Evolutionary conservation across 192 early-diverging fungal species (phyloP).

Genomic region (Haplosporangium gracile): DNA sequence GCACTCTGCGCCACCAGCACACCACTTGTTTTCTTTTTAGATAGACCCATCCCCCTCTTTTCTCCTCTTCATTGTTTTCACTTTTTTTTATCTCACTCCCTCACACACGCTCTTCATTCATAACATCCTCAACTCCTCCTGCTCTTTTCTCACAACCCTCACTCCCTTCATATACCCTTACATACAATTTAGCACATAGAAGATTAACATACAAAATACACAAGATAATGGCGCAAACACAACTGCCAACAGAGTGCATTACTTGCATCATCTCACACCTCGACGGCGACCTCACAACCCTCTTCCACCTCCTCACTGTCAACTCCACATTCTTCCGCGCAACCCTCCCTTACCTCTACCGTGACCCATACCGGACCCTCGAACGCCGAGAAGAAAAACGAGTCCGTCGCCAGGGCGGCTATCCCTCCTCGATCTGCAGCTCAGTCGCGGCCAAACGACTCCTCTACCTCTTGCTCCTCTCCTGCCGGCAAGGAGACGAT

Average conservation of each 20-base stretch:
- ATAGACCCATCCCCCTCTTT: neutral
- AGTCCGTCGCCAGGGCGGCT: neutral
- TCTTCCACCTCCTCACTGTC: constrained; percentile 26
- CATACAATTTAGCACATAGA: neutral
- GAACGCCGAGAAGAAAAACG: neutral
- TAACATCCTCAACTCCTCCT: neutral
- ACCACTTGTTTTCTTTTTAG: neutral
- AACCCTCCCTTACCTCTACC: constrained; percentile 32
- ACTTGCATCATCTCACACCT: constrained; percentile 22
- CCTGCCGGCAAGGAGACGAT: constrained; percentile 23
- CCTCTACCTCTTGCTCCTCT: constrained; percentile 34
- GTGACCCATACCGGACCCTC: constrained; percentile 27
- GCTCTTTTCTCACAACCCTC: neutral
- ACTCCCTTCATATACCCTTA: neutral
- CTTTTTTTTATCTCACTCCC: neutral
- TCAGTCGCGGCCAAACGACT: constrained; percentile 14
- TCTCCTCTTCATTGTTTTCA: neutral
- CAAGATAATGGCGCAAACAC: neutral
- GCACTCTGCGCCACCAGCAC: neutral
- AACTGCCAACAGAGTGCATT: constrained; percentile 33
- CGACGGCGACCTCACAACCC: constrained; percentile 30
- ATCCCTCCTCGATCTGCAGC: neutral
- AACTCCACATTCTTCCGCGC: constrained; percentile 20
- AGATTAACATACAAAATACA: neutral
- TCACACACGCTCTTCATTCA: neutral